Base-by-base conservation (phyloP, 768 basidiomycete species). In the Naematelia encephala region DNA sequence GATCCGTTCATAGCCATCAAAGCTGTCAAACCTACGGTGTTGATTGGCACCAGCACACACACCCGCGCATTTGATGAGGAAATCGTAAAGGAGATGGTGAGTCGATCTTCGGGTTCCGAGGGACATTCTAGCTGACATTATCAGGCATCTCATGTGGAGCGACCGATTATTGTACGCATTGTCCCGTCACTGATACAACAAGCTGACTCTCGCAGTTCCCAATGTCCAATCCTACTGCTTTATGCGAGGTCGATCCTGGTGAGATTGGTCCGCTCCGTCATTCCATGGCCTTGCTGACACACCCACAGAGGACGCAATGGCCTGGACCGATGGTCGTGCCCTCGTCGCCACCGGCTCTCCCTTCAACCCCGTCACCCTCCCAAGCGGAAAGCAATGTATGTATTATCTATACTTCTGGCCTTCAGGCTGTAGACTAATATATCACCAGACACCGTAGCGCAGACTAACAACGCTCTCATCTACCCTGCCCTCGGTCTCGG, bases 401-500 rank as follows among this genome's bases (percentile, higher is more conserved):
- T 62, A 14, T 5, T 22, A 2, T 14, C 2, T 49, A 49, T 25
- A 51, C 12, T 26, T 16, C 10, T 11, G 11, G 22, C 26, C 22
- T 14, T 21, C 26, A 5, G 29, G 22, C 14, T 25, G 16, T 39
- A 8, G 8, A 16, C 55, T 60, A 23, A 39, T 39, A 16, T 8
- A 51, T 5, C 2, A 12, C 3, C 34, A 71, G 69, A 72, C 57
- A 59, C 57, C 25, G 68, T 69, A 27, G 68, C 68, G 1, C 68
- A 69, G 54, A 72, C 68, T 50, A 72, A 72, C 62, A 73, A 69
- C 57, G 69, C 67, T 0, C 80, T 91, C 4, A 86, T 91, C 51
- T 91, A 90, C 75, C 90, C 90, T 2, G 91, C 89, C 23, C 82
- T 92, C 28, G 90, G 89, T 5, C 85, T 89, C 60, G 90, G 90